phyloP scores from a whole-genome alignment of 495 filamentous ascomycete species.

The Lasiosphaeria miniovina region DNA sequence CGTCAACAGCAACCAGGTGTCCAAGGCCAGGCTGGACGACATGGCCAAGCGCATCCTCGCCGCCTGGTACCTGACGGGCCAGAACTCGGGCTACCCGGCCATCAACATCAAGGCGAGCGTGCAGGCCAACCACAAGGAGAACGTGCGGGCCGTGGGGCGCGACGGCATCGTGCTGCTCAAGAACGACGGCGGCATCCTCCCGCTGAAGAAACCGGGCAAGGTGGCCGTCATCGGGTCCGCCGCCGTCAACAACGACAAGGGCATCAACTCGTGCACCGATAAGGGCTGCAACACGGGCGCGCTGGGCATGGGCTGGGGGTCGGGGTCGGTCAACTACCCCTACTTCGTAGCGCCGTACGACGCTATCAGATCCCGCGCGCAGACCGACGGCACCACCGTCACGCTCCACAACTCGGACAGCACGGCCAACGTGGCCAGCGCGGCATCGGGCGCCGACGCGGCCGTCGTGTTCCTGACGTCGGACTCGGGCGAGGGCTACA shows the following conservation, averaged over 20 bases:
- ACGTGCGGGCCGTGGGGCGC: slow-evolving; percentile 55
- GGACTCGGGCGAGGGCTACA: slow-evolving; percentile 64
- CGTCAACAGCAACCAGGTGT: slow-evolving; percentile 46
- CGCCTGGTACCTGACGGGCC: slow-evolving; percentile 51
- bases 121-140: slow-evolving; percentile 52
- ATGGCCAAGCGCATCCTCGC: slow-evolving; percentile 57
- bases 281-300: slow-evolving; percentile 59
- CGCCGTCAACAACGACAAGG: slow-evolving; percentile 60
- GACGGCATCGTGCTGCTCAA: slow-evolving; percentile 75
- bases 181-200: slow-evolving; percentile 58
- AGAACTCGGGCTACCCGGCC: slow-evolving; percentile 47
- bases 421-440: slow-evolving; percentile 42
- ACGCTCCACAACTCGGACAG: slow-evolving; percentile 52
- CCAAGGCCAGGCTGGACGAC: slow-evolving; percentile 47
- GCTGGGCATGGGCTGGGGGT: slow-evolving; percentile 63
- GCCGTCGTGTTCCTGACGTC: slow-evolving; percentile 67
- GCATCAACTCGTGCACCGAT: slow-evolving; percentile 52
- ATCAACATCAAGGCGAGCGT: slow-evolving; percentile 55
- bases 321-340: slow-evolving; percentile 54
- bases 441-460: slow-evolving; percentile 52
- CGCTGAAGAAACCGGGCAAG: slow-evolving; percentile 55
- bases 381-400: slow-evolving; percentile 46
- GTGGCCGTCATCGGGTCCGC: slow-evolving; percentile 72
- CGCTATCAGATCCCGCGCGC: slow-evolving; percentile 48
- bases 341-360: slow-evolving; percentile 57